Evolutionary conservation across 495 filamentous ascomycete species (phyloP).

Genomic region (Xylaria curta): DNA sequence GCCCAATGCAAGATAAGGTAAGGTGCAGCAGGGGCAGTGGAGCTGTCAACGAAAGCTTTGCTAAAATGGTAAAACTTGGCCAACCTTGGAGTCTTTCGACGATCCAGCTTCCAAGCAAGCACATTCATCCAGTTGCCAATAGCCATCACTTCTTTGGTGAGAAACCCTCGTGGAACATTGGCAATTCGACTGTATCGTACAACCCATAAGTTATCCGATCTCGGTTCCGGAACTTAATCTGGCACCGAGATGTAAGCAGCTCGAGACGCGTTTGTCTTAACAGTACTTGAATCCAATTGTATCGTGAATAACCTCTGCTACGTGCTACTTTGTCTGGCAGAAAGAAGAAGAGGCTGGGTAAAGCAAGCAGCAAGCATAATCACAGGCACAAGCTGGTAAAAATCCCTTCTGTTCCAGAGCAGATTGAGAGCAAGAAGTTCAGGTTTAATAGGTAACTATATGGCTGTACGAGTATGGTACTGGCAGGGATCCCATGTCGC

Average conservation of each 20-base stretch:
- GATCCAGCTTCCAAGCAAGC: not conserved
- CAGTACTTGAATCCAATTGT: not conserved
- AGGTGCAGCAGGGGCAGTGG: not conserved
- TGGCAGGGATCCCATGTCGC: not conserved
- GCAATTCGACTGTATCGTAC: not conserved
- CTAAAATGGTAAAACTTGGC: conserved; percentile 7
- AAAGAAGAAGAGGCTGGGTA: not conserved
- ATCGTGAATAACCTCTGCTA: not conserved
- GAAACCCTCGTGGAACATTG: conserved; percentile 15
- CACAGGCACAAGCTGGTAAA: not conserved
- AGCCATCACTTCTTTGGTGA: not conserved
- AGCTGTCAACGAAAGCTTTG: not conserved
- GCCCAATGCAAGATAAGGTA: conserved; percentile 14
- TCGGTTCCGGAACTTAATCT: not conserved
- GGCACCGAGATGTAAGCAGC: not conserved
- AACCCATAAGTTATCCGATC: not conserved
- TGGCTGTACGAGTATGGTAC: not conserved
- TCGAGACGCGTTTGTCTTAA: not conserved
- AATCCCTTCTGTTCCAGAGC: not conserved
- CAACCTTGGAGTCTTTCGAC: not conserved
- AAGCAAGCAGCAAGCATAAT: too few species aligned
- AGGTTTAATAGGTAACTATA: not conserved
- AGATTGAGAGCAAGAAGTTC: not conserved
- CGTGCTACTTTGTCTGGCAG: not conserved
- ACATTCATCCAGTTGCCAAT: not conserved